Base-by-base conservation (phyloP, 1,139 yeast genomes). In the Yamadazyma conglobata region DNA sequence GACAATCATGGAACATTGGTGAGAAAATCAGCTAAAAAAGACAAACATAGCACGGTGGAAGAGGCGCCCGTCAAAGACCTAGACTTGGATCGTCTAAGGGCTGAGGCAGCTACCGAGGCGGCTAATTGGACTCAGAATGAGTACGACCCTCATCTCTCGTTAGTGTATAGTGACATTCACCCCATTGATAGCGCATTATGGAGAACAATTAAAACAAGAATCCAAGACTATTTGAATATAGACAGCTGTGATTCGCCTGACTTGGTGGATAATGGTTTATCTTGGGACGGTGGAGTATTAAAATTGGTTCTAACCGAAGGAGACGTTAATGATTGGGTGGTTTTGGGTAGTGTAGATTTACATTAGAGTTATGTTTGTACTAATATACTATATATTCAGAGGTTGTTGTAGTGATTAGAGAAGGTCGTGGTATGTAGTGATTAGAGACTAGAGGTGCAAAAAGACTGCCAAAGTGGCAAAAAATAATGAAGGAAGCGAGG, bases 291-390 rank as follows among this genome's bases (percentile, higher is more conserved):
- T 7, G 91, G 93, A 0, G 74, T 79, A 3, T 63, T 85, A 44
- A 75, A 80, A 42, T 66, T 85, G 30, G 87, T 85, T 4, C 60
- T 67, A 9, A 82, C 91, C 48, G 88, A 80, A 45, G 94, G 94
- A 0, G 84, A 80, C 6, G 81, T 81, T 3, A 70, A 64, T 28
- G 77, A 80, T 35, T 85, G 95, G 95, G 58, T 71, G 25, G 73
- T 71, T 1, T 60, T 84, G 39, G 93, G 91, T 0, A 63, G 72
- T 31, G 77, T 70, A 12, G 30, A 27, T 19, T 27, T 27, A 11
- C 30, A 27, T 21, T 27, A 22, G n/a, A 20, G n/a, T n/a, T n/a
- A n/a, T n/a, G n/a, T n/a, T n/a, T n/a, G n/a, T n/a, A n/a, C 22
- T 19, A 19, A 6, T 5, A n/a, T 19, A 19, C 11, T 6, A 19